Evolutionary conservation across 108 stramenopile genomes (phyloP).

Genomic region (Cyclotella cryptica): DNA sequence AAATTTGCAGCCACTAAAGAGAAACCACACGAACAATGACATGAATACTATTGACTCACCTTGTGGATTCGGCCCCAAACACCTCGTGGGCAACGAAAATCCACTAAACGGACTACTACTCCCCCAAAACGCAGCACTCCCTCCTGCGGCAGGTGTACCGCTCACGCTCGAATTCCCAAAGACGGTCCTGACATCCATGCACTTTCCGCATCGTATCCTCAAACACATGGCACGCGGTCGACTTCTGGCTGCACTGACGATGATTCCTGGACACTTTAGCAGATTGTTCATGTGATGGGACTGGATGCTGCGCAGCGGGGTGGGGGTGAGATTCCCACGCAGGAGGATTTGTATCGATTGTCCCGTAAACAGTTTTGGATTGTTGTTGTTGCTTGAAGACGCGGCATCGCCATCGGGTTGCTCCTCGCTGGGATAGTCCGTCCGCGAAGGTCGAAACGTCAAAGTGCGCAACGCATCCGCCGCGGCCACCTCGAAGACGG

Average conservation of each 20-base stretch:
- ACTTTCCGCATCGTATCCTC: slow-evolving; percentile 85
- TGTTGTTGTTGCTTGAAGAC: slow-evolving; percentile 10
- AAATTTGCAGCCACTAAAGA: background rate
- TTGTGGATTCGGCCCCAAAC: slow-evolving; percentile 60
- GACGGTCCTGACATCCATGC: slow-evolving; percentile 69
- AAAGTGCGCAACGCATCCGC: slow-evolving; percentile 77
- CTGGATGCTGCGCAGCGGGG: slow-evolving; percentile 89
- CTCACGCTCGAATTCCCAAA: slow-evolving; percentile 51
- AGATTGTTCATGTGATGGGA: slow-evolving; percentile 94
- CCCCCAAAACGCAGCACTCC: background rate
- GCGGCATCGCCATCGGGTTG: slow-evolving; percentile 30
- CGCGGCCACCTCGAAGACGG: slow-evolving; percentile 78
- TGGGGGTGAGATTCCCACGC: slow-evolving; percentile 72
- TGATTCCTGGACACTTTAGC: slow-evolving; percentile 95
- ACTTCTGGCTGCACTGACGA: slow-evolving; percentile 89
- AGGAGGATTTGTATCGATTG: slow-evolving; percentile 79
- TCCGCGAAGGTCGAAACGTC: slow-evolving; percentile 33
- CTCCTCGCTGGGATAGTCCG: slow-evolving; percentile 23
- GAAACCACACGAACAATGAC: background rate
- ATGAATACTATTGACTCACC: background rate
- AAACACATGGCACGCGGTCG: slow-evolving; percentile 86
- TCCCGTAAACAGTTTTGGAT: slow-evolving; percentile 43
- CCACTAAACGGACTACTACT: slow-evolving; percentile 38
- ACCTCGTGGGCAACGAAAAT: slow-evolving; percentile 44
- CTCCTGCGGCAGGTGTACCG: slow-evolving; percentile 4